A percentile compares a stretch with the other conserved stretches of the same genome.
phyloP scores from a whole-genome alignment of 2,329 filamentous ascomycete species.

The Colletotrichum abscissum region DNA sequence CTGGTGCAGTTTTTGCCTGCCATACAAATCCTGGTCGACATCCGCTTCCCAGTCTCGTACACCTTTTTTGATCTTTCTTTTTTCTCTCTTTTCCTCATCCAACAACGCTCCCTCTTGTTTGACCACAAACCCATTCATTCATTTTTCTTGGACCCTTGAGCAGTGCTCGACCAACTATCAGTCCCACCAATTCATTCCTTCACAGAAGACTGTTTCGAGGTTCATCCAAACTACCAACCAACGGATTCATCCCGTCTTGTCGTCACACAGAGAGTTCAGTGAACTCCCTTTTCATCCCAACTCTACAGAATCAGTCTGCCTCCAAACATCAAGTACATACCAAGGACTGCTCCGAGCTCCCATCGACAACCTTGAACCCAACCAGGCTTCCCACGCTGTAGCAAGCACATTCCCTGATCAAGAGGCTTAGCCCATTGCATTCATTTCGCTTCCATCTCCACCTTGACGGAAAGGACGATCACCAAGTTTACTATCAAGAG shows the following conservation, averaged over 20 bases:
- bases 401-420: constrained; percentile 34
- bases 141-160: constrained; percentile 31
- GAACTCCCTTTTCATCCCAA: constrained; percentile 32
- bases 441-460: constrained; percentile 35
- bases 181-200: constrained; percentile 32
- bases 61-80: not conserved
- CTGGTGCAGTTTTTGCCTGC: constrained; percentile 11
- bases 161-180: constrained; percentile 34
- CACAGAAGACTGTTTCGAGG: constrained; percentile 26
- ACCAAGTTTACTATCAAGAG: constrained; percentile 10
- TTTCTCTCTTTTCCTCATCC: constrained; percentile 20
- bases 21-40: constrained; percentile 32
- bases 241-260: constrained; percentile 28
- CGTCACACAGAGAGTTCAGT: constrained; percentile 31
- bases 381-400: constrained; percentile 11
- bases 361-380: constrained; percentile 17
- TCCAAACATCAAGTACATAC: constrained; percentile 20
- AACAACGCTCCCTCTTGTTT: constrained; percentile 34
- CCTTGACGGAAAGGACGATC: constrained; percentile 17
- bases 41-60: constrained; percentile 20
- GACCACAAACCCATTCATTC: constrained; percentile 33
- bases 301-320: constrained; percentile 13
- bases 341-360: constrained; percentile 32
- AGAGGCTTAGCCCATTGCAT: constrained; percentile 20
- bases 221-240: constrained; percentile 19